phyloP scores from a whole-genome alignment of 345 rosid species.

The Salix brachista region DNA sequence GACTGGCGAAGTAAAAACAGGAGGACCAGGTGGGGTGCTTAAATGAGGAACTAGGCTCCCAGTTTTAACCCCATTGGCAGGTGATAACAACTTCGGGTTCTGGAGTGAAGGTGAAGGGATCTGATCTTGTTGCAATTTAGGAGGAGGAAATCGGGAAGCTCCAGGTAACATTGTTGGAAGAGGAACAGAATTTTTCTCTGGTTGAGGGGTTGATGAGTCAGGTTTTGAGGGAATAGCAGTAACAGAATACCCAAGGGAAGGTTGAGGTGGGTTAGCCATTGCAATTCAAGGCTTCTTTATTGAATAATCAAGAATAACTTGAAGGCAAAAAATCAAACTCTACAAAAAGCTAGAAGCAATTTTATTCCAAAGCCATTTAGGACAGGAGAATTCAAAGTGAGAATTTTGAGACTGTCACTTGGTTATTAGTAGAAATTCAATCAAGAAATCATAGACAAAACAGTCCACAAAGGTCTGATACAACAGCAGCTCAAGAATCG shows the following conservation, averaged over 20 bases:
- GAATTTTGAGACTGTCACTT: slow-evolving; percentile 12
- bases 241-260: slow-evolving; percentile 47
- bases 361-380: slow-evolving; percentile 18
- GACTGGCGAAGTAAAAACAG: slow-evolving; percentile 79
- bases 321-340: slow-evolving; percentile 18
- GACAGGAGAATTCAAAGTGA: neutral
- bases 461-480: neutral
- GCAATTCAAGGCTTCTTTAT: slow-evolving; percentile 18
- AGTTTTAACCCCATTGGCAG: slow-evolving; percentile 59
- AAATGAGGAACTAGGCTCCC: slow-evolving; percentile 68
- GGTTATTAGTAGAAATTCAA: slow-evolving; percentile 2
- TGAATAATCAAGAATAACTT: slow-evolving; percentile 6
- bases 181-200: slow-evolving; percentile 44
- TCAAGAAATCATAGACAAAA: neutral
- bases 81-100: slow-evolving; percentile 47
- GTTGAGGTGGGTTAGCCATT: slow-evolving; percentile 65
- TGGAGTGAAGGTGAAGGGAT: slow-evolving; percentile 48
- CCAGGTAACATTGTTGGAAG: slow-evolving; percentile 39
- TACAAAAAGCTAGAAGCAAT: slow-evolving; percentile 2
- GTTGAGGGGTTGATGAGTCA: slow-evolving; percentile 37
- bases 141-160: slow-evolving; percentile 66
- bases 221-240: slow-evolving; percentile 38
- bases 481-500: neutral
- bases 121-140: slow-evolving; percentile 57
- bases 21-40: slow-evolving; percentile 96